Evolutionary conservation across 768 basidiomycete species (phyloP).

Genomic region (Pulveroboletus frians): DNA sequence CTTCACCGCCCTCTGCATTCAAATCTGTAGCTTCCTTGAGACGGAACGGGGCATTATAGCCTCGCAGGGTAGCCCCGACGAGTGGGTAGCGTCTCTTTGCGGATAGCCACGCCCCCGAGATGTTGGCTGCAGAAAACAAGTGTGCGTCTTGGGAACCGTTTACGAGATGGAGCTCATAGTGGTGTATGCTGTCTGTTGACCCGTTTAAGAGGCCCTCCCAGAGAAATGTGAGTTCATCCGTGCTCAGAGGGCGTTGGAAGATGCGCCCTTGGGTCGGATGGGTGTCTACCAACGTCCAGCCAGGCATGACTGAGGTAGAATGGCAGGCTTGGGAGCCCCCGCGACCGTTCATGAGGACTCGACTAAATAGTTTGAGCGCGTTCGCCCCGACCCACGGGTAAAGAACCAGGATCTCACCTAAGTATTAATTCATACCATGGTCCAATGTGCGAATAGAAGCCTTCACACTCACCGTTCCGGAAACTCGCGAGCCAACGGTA

Average conservation of each 20-base stretch:
- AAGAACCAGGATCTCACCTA: no score
- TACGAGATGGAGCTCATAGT: conserved; percentile 22
- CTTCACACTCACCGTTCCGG: no score
- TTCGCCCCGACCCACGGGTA: no score
- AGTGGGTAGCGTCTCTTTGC: conserved; percentile 23
- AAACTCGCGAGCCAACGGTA: no score
- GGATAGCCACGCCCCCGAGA: conserved; percentile 40
- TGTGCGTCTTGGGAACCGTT: no score
- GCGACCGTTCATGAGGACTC: no score
- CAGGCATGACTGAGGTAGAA: background rate
- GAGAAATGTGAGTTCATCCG: conserved; percentile 38
- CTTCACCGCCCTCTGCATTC: background rate
- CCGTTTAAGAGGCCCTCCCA: conserved; percentile 39
- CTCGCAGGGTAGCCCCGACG: conserved; percentile 38
- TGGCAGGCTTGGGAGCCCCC: no score
- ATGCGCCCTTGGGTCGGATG: conserved; percentile 4
- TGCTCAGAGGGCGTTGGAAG: conserved; percentile 37
- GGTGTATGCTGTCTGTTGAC: conserved; percentile 41
- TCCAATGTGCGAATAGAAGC: no score
- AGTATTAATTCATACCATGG: no score
- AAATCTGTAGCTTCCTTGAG: background rate
- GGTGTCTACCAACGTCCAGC: background rate
- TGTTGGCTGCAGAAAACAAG: conserved; percentile 26
- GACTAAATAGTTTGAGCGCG: no score
- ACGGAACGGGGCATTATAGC: background rate